Evolutionary conservation across 2,329 filamentous ascomycete genomes (phyloP).

Genomic region (Calonectria honghensis): DNA sequence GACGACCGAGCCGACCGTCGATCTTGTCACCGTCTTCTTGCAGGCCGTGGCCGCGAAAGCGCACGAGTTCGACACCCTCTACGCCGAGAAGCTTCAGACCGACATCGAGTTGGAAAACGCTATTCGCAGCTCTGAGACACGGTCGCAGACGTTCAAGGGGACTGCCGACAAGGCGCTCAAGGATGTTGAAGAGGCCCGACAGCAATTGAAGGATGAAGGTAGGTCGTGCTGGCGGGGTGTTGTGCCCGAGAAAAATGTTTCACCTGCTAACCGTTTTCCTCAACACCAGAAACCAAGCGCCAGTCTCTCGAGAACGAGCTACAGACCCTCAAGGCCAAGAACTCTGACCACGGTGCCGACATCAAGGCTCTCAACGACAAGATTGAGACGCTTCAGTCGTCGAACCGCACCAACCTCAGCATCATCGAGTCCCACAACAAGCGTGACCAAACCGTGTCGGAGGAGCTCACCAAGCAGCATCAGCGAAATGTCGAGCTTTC

Average conservation of each 20-base stretch:
- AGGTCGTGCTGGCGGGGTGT: slow-evolving; percentile 54
- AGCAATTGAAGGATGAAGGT: slow-evolving; percentile 90
- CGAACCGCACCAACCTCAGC: slow-evolving; percentile 92
- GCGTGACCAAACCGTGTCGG: slow-evolving; percentile 88
- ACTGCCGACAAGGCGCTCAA: slow-evolving; percentile 89
- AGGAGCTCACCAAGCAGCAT: slow-evolving; percentile 91
- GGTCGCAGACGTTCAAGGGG: slow-evolving; percentile 86
- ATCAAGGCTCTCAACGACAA: slow-evolving; percentile 86
- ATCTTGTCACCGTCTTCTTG: slow-evolving; percentile 85
- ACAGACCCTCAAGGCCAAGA: slow-evolving; percentile 83
- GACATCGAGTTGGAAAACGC: slow-evolving; percentile 96
- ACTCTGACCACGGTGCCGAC: slow-evolving; percentile 83
- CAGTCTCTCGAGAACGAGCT: slow-evolving; percentile 88
- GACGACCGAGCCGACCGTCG: slow-evolving; percentile 82
- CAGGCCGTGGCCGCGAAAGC: slow-evolving; percentile 85
- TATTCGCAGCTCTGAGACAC: slow-evolving; percentile 87
- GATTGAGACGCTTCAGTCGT: slow-evolving; percentile 90
- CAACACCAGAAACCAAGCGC: slow-evolving; percentile 80
- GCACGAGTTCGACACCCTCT: slow-evolving; percentile 86
- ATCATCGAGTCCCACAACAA: slow-evolving; percentile 93
- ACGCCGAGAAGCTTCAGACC: slow-evolving; percentile 89
- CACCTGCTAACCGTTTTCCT: slow-evolving; percentile 41
- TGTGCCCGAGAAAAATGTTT: slow-evolving; percentile 3
- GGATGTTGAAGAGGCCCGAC: slow-evolving; percentile 87
- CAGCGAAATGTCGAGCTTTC: slow-evolving; percentile 89